phyloP scores from a whole-genome alignment of 2,329 filamentous ascomycete species.

The Claviceps sp. region DNA sequence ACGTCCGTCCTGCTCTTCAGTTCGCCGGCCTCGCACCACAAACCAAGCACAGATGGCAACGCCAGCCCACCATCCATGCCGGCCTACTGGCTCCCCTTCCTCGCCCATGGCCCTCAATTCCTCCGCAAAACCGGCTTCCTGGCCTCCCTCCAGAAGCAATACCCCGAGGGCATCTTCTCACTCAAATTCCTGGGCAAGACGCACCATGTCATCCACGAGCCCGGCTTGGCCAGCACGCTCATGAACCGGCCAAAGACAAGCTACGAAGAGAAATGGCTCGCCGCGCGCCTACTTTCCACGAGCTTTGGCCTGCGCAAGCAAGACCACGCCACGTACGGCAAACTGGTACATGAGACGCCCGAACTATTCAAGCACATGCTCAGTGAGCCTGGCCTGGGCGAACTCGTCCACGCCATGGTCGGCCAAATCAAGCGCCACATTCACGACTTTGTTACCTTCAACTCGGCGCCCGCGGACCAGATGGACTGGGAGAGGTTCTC shows the following conservation, averaged over 20 bases:
- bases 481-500: constrained; percentile 25
- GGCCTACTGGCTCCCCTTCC: constrained; percentile 22
- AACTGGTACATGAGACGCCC: constrained; percentile 15
- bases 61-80: constrained; percentile 13
- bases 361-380: constrained; percentile 15
- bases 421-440: constrained; percentile 17
- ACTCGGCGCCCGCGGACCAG: constrained; percentile 23
- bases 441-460: constrained; percentile 25
- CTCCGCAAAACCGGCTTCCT: constrained; percentile 17
- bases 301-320: constrained; percentile 20
- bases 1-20: constrained; percentile 5
- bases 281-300: constrained; percentile 15
- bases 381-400: constrained; percentile 13
- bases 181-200: constrained; percentile 19
- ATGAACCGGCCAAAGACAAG: constrained; percentile 16
- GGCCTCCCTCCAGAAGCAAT: constrained; percentile 16
- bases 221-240: constrained; percentile 16
- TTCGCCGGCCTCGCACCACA: constrained; percentile 24
- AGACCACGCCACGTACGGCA: constrained; percentile 19
- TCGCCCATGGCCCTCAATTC: constrained; percentile 23
- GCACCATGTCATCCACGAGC: constrained; percentile 22
- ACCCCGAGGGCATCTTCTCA: constrained; percentile 22
- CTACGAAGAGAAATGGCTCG: constrained; percentile 12
- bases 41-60: constrained; percentile 7
- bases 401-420: constrained; percentile 10